These are phyloP conservation scores for Trichoderma reesei DNA, from an alignment of 495 filamentous ascomycete species.

Conservation along the genomic window DNA sequence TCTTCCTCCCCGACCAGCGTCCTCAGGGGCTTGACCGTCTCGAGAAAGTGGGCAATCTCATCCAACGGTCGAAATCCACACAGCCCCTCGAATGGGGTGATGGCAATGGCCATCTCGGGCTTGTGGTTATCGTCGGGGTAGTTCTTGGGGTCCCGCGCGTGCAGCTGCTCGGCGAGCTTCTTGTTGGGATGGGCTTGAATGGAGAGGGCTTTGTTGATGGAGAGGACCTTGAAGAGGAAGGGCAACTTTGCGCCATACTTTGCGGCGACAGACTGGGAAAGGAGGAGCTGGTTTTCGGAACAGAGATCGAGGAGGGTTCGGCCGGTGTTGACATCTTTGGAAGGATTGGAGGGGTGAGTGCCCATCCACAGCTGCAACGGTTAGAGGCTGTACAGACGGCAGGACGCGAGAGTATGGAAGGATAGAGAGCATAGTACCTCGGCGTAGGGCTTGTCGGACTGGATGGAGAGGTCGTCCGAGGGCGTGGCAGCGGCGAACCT, in stretches of 20 bases:
- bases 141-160: conserved; percentile 78
- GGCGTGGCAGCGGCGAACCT: conserved; percentile 72
- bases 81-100: conserved; percentile 90
- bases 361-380: conserved; percentile 89
- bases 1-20: conserved; percentile 63
- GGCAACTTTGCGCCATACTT: conserved; percentile 72
- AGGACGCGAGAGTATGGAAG: neutral
- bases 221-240: conserved; percentile 96
- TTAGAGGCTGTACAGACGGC: conserved; percentile 9
- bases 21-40: conserved; percentile 60
- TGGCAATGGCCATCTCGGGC: conserved; percentile 96
- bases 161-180: conserved; percentile 84
- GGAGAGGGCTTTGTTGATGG: conserved; percentile 84
- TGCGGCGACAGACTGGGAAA: conserved; percentile 60
- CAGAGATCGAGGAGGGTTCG: conserved; percentile 84
- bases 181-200: conserved; percentile 99
- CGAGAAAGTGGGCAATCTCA: conserved; percentile 81
- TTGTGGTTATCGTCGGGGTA: conserved; percentile 99
- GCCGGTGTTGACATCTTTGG: conserved; percentile 75
- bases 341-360: conserved; percentile 91
- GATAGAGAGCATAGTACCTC: conserved; percentile 46
- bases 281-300: conserved; percentile 73
- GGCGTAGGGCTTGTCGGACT: conserved; percentile 77
- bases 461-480: conserved; percentile 57
- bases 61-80: conserved; percentile 86